Percentiles rank a stretch among this genome's conserved stretches.
Conservation (phyloP, 495 filamentous ascomycete species). For the Beverwykella pulmonaria region DNA sequence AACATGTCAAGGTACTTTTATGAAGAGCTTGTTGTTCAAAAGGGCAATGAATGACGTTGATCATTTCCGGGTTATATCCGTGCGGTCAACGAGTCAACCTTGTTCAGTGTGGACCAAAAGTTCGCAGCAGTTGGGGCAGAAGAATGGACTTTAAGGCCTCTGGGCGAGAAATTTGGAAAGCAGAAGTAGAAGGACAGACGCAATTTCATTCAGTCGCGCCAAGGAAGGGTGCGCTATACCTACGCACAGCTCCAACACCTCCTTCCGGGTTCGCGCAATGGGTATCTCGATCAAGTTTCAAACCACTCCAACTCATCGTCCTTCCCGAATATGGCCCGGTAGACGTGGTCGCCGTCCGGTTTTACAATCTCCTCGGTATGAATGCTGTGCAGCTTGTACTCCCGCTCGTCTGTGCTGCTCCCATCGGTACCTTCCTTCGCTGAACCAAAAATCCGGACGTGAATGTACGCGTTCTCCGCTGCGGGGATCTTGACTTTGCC, state of each 20-base stretch:
- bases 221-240: neutral
- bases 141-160: conserved; percentile 2
- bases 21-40: too few relatives aligned
- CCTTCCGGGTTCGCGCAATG: neutral
- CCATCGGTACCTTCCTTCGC: conserved; percentile 50
- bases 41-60: too few relatives aligned
- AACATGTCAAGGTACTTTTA: too few relatives aligned
- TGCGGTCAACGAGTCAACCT: conserved; percentile 2
- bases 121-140: conserved; percentile 11
- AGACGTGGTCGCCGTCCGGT: conserved; percentile 50
- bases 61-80: conserved; percentile 11
- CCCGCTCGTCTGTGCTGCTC: conserved; percentile 38
- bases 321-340: conserved; percentile 57
- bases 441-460: conserved; percentile 55
- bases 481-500: conserved; percentile 58
- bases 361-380: conserved; percentile 55
- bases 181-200: neutral
- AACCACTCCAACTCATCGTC: conserved; percentile 53
- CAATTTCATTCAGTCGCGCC: neutral
- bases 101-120: conserved; percentile 18
- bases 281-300: conserved; percentile 50
- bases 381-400: conserved; percentile 56
- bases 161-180: conserved; percentile 8
- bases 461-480: conserved; percentile 42
- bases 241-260: neutral